phyloP scores from a whole-genome alignment of 495 filamentous ascomycete species.

The Hypoxylon fragiforme region DNA sequence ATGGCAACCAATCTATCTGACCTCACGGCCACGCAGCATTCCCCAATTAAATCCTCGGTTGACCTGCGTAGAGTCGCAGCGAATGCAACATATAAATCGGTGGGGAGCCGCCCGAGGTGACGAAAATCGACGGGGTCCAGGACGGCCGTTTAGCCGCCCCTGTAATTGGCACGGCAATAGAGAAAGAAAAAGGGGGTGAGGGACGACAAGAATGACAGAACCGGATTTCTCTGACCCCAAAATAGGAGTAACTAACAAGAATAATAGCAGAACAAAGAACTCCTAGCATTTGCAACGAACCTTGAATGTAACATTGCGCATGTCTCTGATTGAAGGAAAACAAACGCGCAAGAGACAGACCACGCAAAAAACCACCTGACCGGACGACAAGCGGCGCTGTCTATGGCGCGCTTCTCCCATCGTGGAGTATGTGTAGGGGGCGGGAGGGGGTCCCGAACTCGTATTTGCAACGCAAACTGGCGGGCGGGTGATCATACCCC shows the following conservation, averaged over 20 bases:
- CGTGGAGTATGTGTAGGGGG: background rate
- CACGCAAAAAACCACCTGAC: background rate
- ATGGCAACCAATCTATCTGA: too few relatives aligned
- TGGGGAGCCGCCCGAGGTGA: background rate
- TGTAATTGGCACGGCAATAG: constrained; percentile 6
- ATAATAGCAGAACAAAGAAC: too few relatives aligned
- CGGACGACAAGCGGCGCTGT: background rate
- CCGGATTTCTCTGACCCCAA: too few relatives aligned
- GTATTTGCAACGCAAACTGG: constrained; percentile 13
- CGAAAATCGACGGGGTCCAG: background rate
- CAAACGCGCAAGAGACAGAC: too few relatives aligned
- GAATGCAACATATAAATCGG: constrained; percentile 1
- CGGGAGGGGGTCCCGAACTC: constrained; percentile 13
- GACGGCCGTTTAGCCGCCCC: constrained; percentile 15
- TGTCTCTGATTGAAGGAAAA: constrained; percentile 7
- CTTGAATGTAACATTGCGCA: constrained; percentile 5
- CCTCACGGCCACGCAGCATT: too few relatives aligned
- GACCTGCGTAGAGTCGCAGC: background rate
- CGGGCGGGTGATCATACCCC: constrained; percentile 23
- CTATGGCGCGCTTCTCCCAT: constrained; percentile 27
- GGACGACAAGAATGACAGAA: too few relatives aligned
- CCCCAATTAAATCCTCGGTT: too few relatives aligned
- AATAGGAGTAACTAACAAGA: too few relatives aligned
- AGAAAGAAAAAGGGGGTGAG: too few relatives aligned
- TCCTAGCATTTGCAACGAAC: too few relatives aligned